Evolutionary conservation across 805 yeast species (phyloP).

Genomic region (Hanseniaspora lindneri): DNA sequence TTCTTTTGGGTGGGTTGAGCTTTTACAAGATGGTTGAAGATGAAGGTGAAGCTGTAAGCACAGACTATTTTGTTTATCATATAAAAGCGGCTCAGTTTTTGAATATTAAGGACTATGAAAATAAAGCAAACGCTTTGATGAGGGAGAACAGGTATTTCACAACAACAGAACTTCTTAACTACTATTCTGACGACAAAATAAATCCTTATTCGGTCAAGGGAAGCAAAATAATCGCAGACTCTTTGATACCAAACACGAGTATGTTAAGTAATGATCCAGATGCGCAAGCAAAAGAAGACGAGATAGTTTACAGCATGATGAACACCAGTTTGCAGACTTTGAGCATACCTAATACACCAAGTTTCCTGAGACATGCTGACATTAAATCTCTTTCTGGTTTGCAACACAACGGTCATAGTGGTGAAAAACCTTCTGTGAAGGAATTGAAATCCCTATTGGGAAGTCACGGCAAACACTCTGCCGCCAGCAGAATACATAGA

Average conservation of each 20-base stretch:
- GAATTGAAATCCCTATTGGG: constrained; percentile 1
- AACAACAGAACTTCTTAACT: constrained; percentile 26
- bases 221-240: constrained; percentile 21
- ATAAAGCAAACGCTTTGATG: constrained; percentile 19
- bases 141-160: constrained; percentile 22
- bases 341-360: constrained; percentile 6
- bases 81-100: constrained; percentile 25
- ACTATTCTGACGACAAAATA: constrained; percentile 26
- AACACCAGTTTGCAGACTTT: constrained; percentile 7
- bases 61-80: constrained; percentile 26
- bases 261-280: constrained; percentile 1
- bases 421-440: neutral
- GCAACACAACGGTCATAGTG: neutral
- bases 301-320: constrained; percentile 9
- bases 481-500: neutral
- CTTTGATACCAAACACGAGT: neutral
- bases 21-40: constrained; percentile 21
- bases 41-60: constrained; percentile 18
- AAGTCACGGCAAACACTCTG: neutral
- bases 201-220: constrained; percentile 27
- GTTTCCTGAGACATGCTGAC: constrained; percentile 6
- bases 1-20: constrained; percentile 27
- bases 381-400: constrained; percentile 5
- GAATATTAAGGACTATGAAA: constrained; percentile 23
- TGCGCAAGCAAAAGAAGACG: constrained; percentile 5